A percentile compares a stretch with the other conserved stretches of the same genome.
Evolutionary conservation across 1,284 basidiomycete genomes (phyloP).

Genomic region (Termitomyces sp.): DNA sequence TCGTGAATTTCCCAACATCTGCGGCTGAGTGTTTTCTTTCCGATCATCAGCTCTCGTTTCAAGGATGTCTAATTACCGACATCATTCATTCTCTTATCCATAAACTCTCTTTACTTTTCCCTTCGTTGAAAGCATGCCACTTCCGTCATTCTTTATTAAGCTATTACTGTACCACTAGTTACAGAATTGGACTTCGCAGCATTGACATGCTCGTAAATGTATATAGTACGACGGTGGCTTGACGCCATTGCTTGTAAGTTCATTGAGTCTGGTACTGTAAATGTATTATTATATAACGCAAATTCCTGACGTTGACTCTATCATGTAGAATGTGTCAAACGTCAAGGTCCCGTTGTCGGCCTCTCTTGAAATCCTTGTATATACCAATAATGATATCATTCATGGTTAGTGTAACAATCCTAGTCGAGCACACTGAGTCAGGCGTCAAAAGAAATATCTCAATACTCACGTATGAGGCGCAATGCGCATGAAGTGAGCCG

Average conservation of each 20-base stretch:
- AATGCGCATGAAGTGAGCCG: constrained; percentile 88
- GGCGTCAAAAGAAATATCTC: not conserved
- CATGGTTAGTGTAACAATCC: constrained; percentile 81
- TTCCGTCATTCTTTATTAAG: not conserved
- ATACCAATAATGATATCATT: constrained; percentile 81
- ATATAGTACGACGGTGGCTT: not conserved
- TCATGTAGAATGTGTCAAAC: not conserved
- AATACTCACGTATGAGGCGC: constrained; percentile 80
- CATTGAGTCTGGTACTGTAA: not conserved
- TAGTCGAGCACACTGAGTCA: constrained; percentile 22
- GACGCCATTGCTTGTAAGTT: not conserved
- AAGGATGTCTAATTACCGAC: not conserved
- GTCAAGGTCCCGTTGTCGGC: constrained; percentile 10
- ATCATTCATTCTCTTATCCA: not conserved
- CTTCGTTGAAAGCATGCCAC: not conserved
- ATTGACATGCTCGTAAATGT: not conserved
- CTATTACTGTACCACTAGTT: not conserved
- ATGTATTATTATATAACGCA: not conserved
- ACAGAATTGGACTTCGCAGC: not conserved
- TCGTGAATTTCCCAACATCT: constrained; percentile 36
- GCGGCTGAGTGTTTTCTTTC: constrained; percentile 22
- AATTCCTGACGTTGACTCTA: not conserved
- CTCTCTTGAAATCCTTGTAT: constrained; percentile 44
- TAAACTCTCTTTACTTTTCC: not conserved
- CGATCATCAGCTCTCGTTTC: too few species aligned